Percentiles rank a stretch among this genome's conserved stretches.
phyloP scores from a whole-genome alignment of 192 early-diverging fungal species.

The Coemansia umbellata region DNA sequence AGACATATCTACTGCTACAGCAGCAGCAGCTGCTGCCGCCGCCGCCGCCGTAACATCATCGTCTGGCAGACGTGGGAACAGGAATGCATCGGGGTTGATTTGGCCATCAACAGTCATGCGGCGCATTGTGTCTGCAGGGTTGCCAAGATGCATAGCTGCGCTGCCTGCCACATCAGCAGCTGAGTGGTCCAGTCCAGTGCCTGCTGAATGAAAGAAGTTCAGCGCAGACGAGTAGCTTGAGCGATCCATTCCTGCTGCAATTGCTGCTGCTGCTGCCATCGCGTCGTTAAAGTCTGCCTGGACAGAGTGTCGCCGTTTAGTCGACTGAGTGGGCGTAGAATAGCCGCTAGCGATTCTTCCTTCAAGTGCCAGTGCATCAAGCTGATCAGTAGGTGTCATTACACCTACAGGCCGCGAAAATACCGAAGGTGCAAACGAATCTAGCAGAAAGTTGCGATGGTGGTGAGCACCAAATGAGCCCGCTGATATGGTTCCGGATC shows the following conservation, averaged over 20 bases:
- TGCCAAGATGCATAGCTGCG: conserved; percentile 17
- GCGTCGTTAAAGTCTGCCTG: conserved; percentile 44
- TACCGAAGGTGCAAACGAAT: conserved; percentile 42
- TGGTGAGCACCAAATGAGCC: conserved; percentile 12
- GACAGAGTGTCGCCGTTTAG: conserved; percentile 44
- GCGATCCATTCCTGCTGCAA: conserved; percentile 36
- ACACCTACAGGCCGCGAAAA: conserved; percentile 30
- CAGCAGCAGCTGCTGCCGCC: conserved; percentile 16
- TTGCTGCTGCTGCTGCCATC: conserved; percentile 29
- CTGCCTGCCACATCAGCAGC: background rate
- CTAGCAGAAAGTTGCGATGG: conserved; percentile 23
- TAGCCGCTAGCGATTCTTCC: conserved; percentile 33
- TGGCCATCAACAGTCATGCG: conserved; percentile 44
- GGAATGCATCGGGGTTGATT: conserved; percentile 27
- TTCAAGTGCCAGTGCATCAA: conserved; percentile 47
- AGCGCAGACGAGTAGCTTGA: conserved; percentile 28
- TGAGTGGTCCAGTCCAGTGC: conserved; percentile 18
- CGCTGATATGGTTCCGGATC: conserved; percentile 15
- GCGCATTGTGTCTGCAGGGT: conserved; percentile 30
- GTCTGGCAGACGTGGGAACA: conserved; percentile 48
- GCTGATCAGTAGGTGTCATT: conserved; percentile 45
- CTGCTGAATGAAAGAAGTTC: conserved; percentile 24
- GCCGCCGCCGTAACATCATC: conserved; percentile 23
- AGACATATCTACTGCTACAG: conserved; percentile 13
- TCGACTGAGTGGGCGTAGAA: conserved; percentile 40